phyloP scores from a whole-genome alignment of 352 stramenopile species.

The Globisporangium cederbergense region DNA sequence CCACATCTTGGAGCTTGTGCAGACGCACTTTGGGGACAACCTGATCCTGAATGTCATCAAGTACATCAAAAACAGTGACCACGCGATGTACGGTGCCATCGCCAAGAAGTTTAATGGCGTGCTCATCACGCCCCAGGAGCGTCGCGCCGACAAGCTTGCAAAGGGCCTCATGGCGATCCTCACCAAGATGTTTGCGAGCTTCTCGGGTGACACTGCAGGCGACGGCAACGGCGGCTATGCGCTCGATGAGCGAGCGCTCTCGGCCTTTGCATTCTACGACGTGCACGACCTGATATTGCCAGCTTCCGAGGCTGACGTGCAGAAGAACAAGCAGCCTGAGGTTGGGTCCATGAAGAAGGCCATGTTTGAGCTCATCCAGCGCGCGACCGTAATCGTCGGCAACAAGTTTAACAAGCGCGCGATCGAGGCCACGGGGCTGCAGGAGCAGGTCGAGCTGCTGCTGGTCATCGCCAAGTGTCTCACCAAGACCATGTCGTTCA shows the following conservation, averaged over 20 bases:
- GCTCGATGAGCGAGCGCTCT: constrained; percentile 16
- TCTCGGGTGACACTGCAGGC: constrained; percentile 1
- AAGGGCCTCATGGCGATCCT: constrained; percentile 51
- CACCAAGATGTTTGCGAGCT: constrained; percentile 43
- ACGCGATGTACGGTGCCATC: constrained; percentile 51
- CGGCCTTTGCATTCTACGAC: constrained; percentile 58
- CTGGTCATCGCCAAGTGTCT: constrained; percentile 57
- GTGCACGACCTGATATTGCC: constrained; percentile 29
- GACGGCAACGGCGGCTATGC: not conserved
- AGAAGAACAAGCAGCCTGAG: constrained; percentile 23
- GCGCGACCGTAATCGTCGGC: constrained; percentile 51
- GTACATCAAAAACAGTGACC: constrained; percentile 48
- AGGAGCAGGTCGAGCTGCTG: constrained; percentile 60
- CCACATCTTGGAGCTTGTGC: constrained; percentile 38
- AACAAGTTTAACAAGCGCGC: constrained; percentile 59
- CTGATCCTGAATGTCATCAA: constrained; percentile 66
- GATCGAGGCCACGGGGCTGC: constrained; percentile 37
- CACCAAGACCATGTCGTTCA: constrained; percentile 37
- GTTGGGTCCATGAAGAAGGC: constrained; percentile 45
- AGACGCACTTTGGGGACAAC: constrained; percentile 46
- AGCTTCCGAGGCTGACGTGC: constrained; percentile 30
- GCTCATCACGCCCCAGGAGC: constrained; percentile 45
- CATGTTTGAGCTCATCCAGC: constrained; percentile 57
- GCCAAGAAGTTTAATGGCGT: constrained; percentile 59
- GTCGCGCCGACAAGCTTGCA: constrained; percentile 31